Evolutionary conservation across 2,329 filamentous ascomycete genomes (phyloP), one percentile per base, ranked within the genome.

Genomic region (Pseudogymnoascus sp.): DNA sequence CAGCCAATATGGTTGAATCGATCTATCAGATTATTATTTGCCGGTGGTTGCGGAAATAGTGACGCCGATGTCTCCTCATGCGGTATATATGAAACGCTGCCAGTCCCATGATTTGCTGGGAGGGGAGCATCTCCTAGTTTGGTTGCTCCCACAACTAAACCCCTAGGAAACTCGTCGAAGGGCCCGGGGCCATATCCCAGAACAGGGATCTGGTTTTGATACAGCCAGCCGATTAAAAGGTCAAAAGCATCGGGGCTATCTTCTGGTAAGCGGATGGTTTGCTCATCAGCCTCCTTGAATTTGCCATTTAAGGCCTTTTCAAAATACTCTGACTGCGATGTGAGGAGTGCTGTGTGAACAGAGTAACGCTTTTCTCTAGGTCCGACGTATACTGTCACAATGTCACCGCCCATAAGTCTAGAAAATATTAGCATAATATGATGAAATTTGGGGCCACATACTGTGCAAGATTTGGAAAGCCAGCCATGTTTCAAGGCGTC

Each of bases 281-380:
- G 66, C 29, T 63, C 59, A 55, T 61, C 59, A 23, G 61, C 63
- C 59, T 70, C 69, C 55, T 62, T 66, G 62, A 69, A 68, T 3
- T 45, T 35, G 8, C 66, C 63, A 38, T 65, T 66, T 12, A 71
- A 49, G 3, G 66, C 65, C n/a, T 65, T 67, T 1, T 68, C 29
- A 55, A 72, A 70, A 62, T 65, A 70, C 5, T 59, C 39, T 0
- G 68, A 70, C 23, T 67, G 63, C 4, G 64, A 61, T 29, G 64
- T 65, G 23, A 72, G 63, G 4, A 71, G 62, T 5, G 63, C 52
- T 21, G 69, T 69, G 38, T 71, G 70, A 8, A 70, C 61, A 6
- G 64, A 31, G 61, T 66, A 71, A 4, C 60, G 55, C 16, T 66
- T 65, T 11, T 33, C 16, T 37, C 69, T 62, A 21, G 62, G 49